Conservation (phyloP, 139 green algal species). For the Asterochloris erici region DNA sequence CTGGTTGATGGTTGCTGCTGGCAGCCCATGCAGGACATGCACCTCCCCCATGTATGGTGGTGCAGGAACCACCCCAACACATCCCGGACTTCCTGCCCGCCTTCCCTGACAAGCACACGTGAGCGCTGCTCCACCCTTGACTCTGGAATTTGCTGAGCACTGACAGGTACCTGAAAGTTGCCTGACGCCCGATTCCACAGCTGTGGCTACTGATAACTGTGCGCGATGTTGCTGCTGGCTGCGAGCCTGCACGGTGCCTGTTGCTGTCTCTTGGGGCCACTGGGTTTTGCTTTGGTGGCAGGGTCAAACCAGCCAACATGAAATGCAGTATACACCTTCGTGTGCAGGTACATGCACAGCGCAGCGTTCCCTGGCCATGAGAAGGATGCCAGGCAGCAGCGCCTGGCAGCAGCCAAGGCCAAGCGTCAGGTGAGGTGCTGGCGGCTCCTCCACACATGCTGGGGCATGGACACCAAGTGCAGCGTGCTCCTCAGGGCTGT, state of each 20-base stretch:
- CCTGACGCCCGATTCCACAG: background rate
- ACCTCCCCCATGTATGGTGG: too few species aligned
- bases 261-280: background rate
- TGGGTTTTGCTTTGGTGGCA: background rate
- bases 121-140: slow-evolving; percentile 28
- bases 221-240: background rate
- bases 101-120: slow-evolving; percentile 84
- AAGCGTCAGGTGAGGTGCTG: slow-evolving; percentile 3
- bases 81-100: slow-evolving; percentile 79
- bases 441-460: background rate
- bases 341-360: slow-evolving; percentile 11
- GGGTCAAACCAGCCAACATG: background rate
- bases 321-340: background rate
- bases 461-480: background rate
- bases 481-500: too few species aligned
- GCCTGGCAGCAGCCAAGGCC: slow-evolving; percentile 18
- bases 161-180: background rate
- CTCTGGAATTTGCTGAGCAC: slow-evolving; percentile 30
- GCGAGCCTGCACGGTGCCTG: background rate
- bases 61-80: slow-evolving; percentile 57
- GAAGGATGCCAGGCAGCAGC: slow-evolving; percentile 19
- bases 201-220: background rate
- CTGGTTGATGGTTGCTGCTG: too few species aligned
- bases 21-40: too few species aligned
- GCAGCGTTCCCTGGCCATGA: slow-evolving; percentile 25